phyloP scores from a whole-genome alignment of 352 stramenopile species.

The Thalassiosira oceanica region DNA sequence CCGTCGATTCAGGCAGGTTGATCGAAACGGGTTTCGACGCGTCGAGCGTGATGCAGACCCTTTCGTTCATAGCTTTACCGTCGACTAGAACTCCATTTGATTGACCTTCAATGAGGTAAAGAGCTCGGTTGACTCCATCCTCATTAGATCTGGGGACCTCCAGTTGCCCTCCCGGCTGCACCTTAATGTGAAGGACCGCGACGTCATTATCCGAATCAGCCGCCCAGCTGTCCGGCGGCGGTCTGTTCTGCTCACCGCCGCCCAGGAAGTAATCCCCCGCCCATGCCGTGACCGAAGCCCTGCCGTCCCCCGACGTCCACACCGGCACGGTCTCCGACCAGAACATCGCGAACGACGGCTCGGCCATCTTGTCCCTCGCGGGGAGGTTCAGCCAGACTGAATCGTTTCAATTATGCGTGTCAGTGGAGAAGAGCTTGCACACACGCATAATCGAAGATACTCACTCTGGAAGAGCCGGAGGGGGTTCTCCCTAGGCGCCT shows the following conservation, averaged over 20 bases:
- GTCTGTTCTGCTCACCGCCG: too few relatives aligned
- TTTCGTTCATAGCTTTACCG: conserved; percentile 50
- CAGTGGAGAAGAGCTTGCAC: too few relatives aligned
- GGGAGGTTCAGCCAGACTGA: conserved; percentile 84
- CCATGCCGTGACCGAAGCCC: conserved; percentile 36
- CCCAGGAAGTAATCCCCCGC: conserved; percentile 46
- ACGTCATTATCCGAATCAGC: conserved; percentile 53
- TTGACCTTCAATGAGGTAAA: conserved; percentile 72
- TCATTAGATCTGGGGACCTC: conserved; percentile 39
- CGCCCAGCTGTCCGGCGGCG: conserved; percentile 15
- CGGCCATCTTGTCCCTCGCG: conserved; percentile 49
- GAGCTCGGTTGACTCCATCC: conserved; percentile 60
- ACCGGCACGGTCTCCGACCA: conserved; percentile 27
- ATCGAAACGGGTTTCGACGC: conserved; percentile 37
- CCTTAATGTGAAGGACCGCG: conserved; percentile 51
- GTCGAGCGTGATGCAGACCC: conserved; percentile 44
- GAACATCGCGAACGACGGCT: conserved; percentile 33
- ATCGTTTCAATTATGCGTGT: too few relatives aligned
- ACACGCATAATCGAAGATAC: too few relatives aligned
- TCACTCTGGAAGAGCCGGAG: too few relatives aligned
- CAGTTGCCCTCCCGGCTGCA: conserved; percentile 47
- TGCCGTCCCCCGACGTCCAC: conserved; percentile 26
- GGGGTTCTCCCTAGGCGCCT: too few relatives aligned
- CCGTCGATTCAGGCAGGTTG: conserved; percentile 13
- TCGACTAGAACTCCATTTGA: conserved; percentile 41